Evolutionary conservation across 495 filamentous ascomycete species (phyloP), one percentile per base, ranked within the genome.

Genomic region (Aspergillus cristatus): DNA sequence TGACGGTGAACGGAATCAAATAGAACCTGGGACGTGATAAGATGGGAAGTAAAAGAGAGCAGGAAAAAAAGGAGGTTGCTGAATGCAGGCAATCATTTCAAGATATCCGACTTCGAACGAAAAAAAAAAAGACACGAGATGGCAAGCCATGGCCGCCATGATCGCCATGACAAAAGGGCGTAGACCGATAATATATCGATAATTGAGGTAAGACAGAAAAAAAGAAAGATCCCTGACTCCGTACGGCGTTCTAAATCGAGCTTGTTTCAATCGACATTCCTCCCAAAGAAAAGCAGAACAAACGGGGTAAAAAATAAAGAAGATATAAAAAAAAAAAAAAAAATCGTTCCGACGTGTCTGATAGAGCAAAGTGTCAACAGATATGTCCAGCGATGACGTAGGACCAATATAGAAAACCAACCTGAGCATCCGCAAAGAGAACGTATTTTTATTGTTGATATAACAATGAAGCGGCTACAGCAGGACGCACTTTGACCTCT

Each of bases 401-500:
- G 20, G 20, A 24, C 20, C 4, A 4, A 8, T 24, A 8, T 24
- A 8, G 12, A 28, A 40, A 42, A 53, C 51, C 36, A 41, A 55
- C 53, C 55, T 52, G 48, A 38, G 26, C 32, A 28, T 29, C 28
- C 18, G 28, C 34, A 30, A 32, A 24, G 20, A 24, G 20, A 24
- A 4, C 20, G 20, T 4, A n/a, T n/a, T n/a, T 24, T 4, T 24
- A 24, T 24, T 24, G 20, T 8, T n/a, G n/a, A n/a, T n/a, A n/a
- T n/a, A 36, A 15, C 39, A 22, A 35, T 35, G 5, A 32, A 18
- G 43, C 31, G 41, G 43, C 58, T 52, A 70, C 56, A 70, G 49
- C 49, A 70, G 43, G 38, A 61, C 55, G 42, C 66, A 70, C 38
- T 57, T 62, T 41, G 50, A 50, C 67, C 81, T 82, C 70, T 84